These are phyloP conservation scores for Cantharellus anzutake DNA, from an alignment of 768 basidiomycete species.

Conservation along the genomic window DNA sequence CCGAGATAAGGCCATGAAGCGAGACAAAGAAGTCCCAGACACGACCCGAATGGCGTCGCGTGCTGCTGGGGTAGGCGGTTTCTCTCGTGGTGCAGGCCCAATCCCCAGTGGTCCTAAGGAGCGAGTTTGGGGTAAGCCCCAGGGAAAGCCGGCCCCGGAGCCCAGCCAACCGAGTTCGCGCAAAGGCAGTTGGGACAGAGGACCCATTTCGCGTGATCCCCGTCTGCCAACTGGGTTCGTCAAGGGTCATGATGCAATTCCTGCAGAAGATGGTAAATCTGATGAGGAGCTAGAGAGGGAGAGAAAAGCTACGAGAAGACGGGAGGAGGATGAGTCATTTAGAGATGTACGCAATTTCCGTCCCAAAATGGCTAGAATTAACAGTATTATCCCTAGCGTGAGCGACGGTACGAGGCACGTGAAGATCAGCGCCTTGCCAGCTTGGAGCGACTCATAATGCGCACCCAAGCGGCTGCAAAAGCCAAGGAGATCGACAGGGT, in stretches of 20 bases:
- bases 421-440: slow-evolving; percentile 66
- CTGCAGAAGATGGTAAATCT: slow-evolving; percentile 29
- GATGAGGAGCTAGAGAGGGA: slow-evolving; percentile 83
- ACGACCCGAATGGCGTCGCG: background rate
- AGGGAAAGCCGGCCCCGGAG: slow-evolving; percentile 9
- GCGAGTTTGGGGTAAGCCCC: slow-evolving; percentile 54
- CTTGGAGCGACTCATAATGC: slow-evolving; percentile 55
- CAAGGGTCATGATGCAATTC: slow-evolving; percentile 16
- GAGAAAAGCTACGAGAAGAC: slow-evolving; percentile 48
- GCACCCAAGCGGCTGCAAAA: slow-evolving; percentile 51
- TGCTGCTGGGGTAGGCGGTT: slow-evolving; percentile 3
- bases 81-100: background rate
- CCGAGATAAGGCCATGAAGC: slow-evolving; percentile 80
- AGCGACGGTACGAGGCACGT: slow-evolving; percentile 80
- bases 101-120: slow-evolving; percentile 56
- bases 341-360: slow-evolving; percentile 46
- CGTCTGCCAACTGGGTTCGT: slow-evolving; percentile 72
- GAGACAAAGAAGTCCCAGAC: slow-evolving; percentile 65
- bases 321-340: slow-evolving; percentile 72
- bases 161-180: slow-evolving; percentile 12
- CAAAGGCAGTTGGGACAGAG: slow-evolving; percentile 31
- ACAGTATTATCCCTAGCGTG: slow-evolving; percentile 35
- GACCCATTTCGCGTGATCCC: slow-evolving; percentile 57
- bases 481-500: slow-evolving; percentile 61
- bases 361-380: background rate